Evolutionary conservation across 345 rosid species (phyloP), one percentile per base, ranked within the genome.

Genomic region (Hibiscus mutabilis): DNA sequence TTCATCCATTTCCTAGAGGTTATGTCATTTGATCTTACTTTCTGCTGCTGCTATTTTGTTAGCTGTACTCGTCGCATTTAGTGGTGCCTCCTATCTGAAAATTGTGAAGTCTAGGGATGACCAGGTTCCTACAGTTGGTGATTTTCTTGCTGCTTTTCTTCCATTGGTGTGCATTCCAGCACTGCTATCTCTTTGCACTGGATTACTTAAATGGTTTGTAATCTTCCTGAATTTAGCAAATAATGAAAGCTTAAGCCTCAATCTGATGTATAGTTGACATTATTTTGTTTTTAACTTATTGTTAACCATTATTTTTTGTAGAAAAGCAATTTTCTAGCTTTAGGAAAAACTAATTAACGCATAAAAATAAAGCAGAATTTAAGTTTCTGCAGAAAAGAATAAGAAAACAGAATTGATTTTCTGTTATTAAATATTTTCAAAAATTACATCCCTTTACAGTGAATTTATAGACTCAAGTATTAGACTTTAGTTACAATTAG

Each of bases 91-190:
- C 73, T 91, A 96, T 79, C 65, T 88, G 84, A 97, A 91, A 84
- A 89, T 96, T 58, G 91, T 96, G 76, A 84, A 87, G 80, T 96
- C 89, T 69, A 91, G 99, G 79, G 90, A 81, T 71, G 86, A 87
- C 71, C 91, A 92, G 77, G 87, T 83, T 75, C 98, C 98, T 59
- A 91, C 96, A 22, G 83, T 79, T 77, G 90, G 85, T 21, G 98
- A 96, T 84, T 96, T 96, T 80, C 94, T 96, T 77, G 98, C 98
- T 70, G 91, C 99, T 67, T 85, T 96, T 62, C 96, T 96, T 83
- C 99, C 99, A 79, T 84, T 96, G 76, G 84, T 89, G 73, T 89
- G 99, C 85, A 86, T 91, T 74, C 99, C 99, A 18, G 99, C 99
- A 27, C 55, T 92, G 49, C 82, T 96, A 35, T 85, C 97, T 27